These are phyloP conservation scores for Mortierella sp. DNA, from an alignment of 371 early-diverging fungal species.

Conservation along the genomic window DNA sequence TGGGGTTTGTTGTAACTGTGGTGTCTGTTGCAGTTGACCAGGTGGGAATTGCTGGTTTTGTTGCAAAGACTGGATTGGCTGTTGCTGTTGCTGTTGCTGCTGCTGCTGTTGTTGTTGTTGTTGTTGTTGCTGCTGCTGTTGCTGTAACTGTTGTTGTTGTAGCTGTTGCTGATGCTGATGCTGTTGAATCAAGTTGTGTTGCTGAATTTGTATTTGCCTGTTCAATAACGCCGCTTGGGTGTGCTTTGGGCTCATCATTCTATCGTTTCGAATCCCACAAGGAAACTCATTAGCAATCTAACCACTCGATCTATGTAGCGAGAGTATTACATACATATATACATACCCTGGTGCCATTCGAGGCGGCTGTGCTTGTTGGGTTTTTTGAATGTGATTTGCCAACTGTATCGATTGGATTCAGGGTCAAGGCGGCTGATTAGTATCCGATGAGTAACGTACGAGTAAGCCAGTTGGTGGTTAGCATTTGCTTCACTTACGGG, in stretches of 20 bases:
- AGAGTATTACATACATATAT: too few species aligned
- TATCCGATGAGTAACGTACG: not conserved
- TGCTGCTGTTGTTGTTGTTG: slow-evolving; percentile 29
- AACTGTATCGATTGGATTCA: not conserved
- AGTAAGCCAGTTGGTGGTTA: not conserved
- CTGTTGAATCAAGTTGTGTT: slow-evolving; percentile 17
- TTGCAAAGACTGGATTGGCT: slow-evolving; percentile 12
- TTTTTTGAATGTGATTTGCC: slow-evolving; percentile 15
- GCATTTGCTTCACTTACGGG: slow-evolving; percentile 14
- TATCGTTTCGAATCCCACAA: not conserved
- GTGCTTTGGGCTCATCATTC: slow-evolving; percentile 30
- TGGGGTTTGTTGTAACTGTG: slow-evolving; percentile 8
- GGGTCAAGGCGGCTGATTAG: not conserved
- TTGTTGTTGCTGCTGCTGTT: slow-evolving; percentile 23
- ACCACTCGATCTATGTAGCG: too few species aligned
- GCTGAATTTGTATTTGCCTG: slow-evolving; percentile 16
- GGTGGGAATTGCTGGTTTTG: slow-evolving; percentile 2
- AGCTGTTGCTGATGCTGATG: slow-evolving; percentile 26
- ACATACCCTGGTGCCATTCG: slow-evolving; percentile 10
- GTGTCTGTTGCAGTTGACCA: slow-evolving; percentile 10
- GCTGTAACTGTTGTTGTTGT: slow-evolving; percentile 22
- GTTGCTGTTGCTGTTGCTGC: slow-evolving; percentile 12
- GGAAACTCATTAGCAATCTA: not conserved
- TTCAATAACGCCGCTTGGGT: slow-evolving; percentile 8
- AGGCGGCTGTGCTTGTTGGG: slow-evolving; percentile 15